These are phyloP conservation scores for Diutina sp. DNA, from an alignment of 1,139 yeast species.

Conservation along the genomic window DNA sequence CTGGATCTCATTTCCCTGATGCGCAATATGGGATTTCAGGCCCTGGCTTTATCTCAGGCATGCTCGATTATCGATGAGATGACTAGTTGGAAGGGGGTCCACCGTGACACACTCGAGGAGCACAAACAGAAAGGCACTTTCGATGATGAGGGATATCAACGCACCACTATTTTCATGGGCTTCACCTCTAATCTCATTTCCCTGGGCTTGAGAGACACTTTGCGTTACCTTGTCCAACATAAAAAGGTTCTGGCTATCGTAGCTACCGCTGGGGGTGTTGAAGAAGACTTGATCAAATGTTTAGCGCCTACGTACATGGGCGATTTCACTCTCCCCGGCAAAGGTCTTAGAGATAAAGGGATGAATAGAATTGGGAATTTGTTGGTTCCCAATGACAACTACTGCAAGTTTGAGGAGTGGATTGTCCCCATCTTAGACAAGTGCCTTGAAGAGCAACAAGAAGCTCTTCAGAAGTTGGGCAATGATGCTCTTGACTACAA, in stretches of 20 bases:
- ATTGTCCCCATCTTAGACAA: conserved; percentile 84
- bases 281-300: conserved; percentile 92
- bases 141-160: conserved; percentile 73
- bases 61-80: conserved; percentile 85
- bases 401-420: conserved; percentile 97
- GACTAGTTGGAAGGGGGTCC: conserved; percentile 87
- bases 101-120: conserved; percentile 48
- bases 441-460: conserved; percentile 83
- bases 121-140: conserved; percentile 63
- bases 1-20: conserved; percentile 66
- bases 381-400: conserved; percentile 94
- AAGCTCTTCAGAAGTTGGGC: conserved; percentile 44
- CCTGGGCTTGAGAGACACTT: conserved; percentile 85
- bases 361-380: conserved; percentile 95
- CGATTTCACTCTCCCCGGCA: conserved; percentile 73
- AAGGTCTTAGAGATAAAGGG: conserved; percentile 80
- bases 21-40: conserved; percentile 98
- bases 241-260: conserved; percentile 92
- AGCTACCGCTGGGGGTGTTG: conserved; percentile 95
- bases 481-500: conserved; percentile 38
- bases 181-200: conserved; percentile 95
- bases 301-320: conserved; percentile 94
- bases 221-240: conserved; percentile 80
- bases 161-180: conserved; percentile 86
- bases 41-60: conserved; percentile 71